Conservation (phyloP, 805 yeast species). For the Myxozyma melibiosi region DNA sequence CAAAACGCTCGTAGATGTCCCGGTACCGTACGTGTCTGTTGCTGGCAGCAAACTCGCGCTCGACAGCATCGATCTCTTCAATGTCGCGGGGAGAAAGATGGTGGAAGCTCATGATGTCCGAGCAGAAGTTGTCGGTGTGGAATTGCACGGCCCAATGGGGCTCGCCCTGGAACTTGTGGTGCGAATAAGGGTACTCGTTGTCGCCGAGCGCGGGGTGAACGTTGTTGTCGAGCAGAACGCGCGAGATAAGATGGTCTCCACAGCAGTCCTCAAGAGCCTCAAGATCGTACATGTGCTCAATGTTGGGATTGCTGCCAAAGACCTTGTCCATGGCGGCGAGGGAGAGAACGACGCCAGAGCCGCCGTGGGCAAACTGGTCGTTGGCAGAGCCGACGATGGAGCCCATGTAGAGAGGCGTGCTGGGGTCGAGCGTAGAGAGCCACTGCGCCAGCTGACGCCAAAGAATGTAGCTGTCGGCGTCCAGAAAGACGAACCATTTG, state of each 20-base stretch:
- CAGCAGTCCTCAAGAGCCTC: slow-evolving; percentile 37
- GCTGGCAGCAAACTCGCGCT: slow-evolving; percentile 29
- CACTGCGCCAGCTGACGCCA: slow-evolving; percentile 36
- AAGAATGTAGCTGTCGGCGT: slow-evolving; percentile 41
- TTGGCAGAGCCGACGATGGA: slow-evolving; percentile 32
- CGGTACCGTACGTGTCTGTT: slow-evolving; percentile 28
- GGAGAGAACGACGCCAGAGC: slow-evolving; percentile 43
- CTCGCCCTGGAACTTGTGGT: slow-evolving; percentile 40
- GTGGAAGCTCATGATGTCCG: slow-evolving; percentile 40
- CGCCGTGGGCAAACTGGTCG: slow-evolving; percentile 44
- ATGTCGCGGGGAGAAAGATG: slow-evolving; percentile 36
- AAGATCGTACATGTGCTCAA: slow-evolving; percentile 31
- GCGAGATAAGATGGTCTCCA: slow-evolving; percentile 43
- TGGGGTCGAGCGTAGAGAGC: slow-evolving; percentile 36
- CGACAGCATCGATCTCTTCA: slow-evolving; percentile 40
- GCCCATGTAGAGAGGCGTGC: slow-evolving; percentile 40
- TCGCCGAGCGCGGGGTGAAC: slow-evolving; percentile 10
- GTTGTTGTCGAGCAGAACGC: slow-evolving; percentile 32
- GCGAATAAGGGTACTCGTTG: slow-evolving; percentile 6
- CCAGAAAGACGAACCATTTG: slow-evolving; percentile 44
- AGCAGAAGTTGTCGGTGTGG: slow-evolving; percentile 36
- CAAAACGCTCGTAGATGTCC: slow-evolving; percentile 42
- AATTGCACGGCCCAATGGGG: slow-evolving; percentile 31
- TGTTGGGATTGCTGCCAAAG: slow-evolving; percentile 33
- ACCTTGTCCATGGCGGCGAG: slow-evolving; percentile 40